Base-by-base conservation (phyloP, 2,329 filamentous ascomycete genomes). In the Aspergillus spinulosporus region DNA sequence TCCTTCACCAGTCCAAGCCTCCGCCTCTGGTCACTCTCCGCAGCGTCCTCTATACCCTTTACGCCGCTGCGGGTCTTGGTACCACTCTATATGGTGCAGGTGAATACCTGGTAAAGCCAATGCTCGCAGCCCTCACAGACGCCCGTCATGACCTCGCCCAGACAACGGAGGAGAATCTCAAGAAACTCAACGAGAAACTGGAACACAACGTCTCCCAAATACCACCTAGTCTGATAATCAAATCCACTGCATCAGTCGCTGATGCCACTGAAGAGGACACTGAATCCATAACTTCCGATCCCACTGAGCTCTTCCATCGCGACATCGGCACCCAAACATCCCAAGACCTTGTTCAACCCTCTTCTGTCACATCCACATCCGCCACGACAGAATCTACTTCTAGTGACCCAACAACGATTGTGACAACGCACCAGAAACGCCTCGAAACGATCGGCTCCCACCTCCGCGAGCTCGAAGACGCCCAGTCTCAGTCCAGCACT, bases 281-380 rank as follows among this genome's bases (percentile, higher is more conserved):
- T 11, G 80, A 81, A 26, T 81, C 79, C 44, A 64, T 76, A 12
- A 76, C 74, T 53, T 84, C 82, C 9, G 84, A 87, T 62, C 83
- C 84, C 2, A 84, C 84, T 1, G 84, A 86, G 66, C 80, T 87
- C 40, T 88, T 83, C 68, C 83, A 86, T 67, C 79, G 84, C 32
- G 84, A 87, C 63, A 80, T 83, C 58, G 84, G 82, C 49, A 86
- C 83, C 0, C 84, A 88, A 64, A 87, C 85, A 2, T 79, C 78
- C 2, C 81, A 81, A 28, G 68, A 69, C 31, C 42, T 59, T 15
- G 28, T 28, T 21, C 40, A 55, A 56, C 28, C 52, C 26, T 29
- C 48, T 8, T 21, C 54, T n/a, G 12, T 45, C 26, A 29, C 28
- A 54, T 28, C 47, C 29, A 37, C 42, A 8, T 12, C 51, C 7